phyloP scores from a whole-genome alignment of 495 filamentous ascomycete species.

The Aspergillus panamensis region DNA sequence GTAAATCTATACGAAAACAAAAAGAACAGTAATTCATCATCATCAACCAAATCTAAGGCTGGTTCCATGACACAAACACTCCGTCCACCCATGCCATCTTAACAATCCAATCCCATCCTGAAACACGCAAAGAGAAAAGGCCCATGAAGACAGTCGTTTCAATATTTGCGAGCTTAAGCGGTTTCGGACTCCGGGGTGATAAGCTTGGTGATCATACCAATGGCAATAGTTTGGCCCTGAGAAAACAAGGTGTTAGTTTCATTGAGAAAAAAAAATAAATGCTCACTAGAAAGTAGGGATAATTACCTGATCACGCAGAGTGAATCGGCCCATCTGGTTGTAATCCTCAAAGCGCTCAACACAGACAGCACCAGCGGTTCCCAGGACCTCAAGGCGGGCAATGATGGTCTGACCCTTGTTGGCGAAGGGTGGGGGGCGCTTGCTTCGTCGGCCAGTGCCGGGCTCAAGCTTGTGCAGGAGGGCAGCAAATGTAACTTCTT shows the following conservation, averaged over 20 bases:
- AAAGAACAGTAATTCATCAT: slow-evolving; percentile 38
- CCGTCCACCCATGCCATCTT: slow-evolving; percentile 25
- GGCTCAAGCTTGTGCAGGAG: slow-evolving; percentile 95
- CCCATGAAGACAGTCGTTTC: background rate
- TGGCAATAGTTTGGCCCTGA: slow-evolving; percentile 92
- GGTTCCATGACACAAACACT: slow-evolving; percentile 25
- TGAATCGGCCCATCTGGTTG: slow-evolving; percentile 90
- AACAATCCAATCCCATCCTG: background rate
- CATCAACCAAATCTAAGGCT: slow-evolving; percentile 29
- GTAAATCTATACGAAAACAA: slow-evolving; percentile 24
- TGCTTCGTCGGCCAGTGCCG: slow-evolving; percentile 90
- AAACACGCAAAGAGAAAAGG: slow-evolving; percentile 3
- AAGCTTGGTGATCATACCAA: slow-evolving; percentile 93
- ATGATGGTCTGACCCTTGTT: slow-evolving; percentile 92
- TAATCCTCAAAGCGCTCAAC: slow-evolving; percentile 93
- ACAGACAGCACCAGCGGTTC: slow-evolving; percentile 81
- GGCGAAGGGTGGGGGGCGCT: slow-evolving; percentile 86
- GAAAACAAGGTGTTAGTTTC: slow-evolving; percentile 12
- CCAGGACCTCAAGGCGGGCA: slow-evolving; percentile 80
- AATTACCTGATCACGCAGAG: slow-evolving; percentile 84
- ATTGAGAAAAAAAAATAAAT: background rate
- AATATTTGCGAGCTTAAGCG: slow-evolving; percentile 15
- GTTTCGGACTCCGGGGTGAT: slow-evolving; percentile 41
- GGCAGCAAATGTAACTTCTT: slow-evolving; percentile 85
- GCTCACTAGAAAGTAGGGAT: background rate